Conservation (phyloP, 2,329 filamentous ascomycete genomes). For the Penicillium verrucosum region DNA sequence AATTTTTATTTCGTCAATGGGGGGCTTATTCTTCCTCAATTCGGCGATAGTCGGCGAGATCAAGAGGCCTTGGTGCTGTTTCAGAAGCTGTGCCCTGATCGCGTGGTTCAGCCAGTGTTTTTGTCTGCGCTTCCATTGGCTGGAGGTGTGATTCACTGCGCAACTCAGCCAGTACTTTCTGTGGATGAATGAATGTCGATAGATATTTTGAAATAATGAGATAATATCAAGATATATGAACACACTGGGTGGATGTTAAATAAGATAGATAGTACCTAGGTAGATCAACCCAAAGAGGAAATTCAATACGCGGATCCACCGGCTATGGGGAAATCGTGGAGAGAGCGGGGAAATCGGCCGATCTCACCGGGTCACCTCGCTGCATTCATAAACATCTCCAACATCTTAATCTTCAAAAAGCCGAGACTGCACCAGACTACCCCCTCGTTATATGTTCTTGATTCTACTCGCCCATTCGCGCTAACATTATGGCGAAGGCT, state of each 20-base stretch:
- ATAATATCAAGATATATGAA: not conserved
- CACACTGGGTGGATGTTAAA: not conserved
- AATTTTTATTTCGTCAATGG: conserved; percentile 34
- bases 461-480: conserved; percentile 32
- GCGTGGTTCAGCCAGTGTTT: conserved; percentile 20
- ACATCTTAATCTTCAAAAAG: not conserved
- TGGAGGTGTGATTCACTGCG: conserved; percentile 31
- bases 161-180: conserved; percentile 22
- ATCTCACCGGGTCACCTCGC: not conserved
- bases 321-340: conserved; percentile 10
- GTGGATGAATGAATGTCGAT: not conserved
- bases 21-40: conserved; percentile 27
- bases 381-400: not conserved
- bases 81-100: conserved; percentile 22
- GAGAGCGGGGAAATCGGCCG: conserved; percentile 15
- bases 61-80: conserved; percentile 19
- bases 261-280: not conserved
- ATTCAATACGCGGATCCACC: not conserved
- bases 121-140: conserved; percentile 24
- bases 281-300: not conserved
- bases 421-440: not conserved
- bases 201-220: not conserved
- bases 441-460: too few relatives aligned
- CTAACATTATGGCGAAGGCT: conserved; percentile 17
- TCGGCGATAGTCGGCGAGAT: conserved; percentile 24